Percentiles rank a stretch among this genome's conserved stretches.
Evolutionary conservation across 768 basidiomycete genomes (phyloP).

Genomic region (Mycena albidolilacea): DNA sequence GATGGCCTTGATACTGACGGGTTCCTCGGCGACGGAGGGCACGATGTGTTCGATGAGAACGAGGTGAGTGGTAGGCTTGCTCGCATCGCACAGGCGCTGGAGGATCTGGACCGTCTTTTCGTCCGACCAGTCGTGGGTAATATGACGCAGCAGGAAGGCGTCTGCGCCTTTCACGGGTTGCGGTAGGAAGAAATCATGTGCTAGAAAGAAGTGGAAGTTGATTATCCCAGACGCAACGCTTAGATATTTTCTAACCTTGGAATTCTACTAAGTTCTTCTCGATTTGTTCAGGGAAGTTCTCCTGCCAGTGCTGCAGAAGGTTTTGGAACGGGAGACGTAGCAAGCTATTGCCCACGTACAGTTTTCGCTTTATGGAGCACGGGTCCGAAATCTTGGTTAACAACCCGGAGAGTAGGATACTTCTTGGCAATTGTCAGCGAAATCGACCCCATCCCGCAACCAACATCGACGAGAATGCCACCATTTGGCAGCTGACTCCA

Average conservation of each 20-base stretch:
- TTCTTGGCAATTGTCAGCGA: background rate
- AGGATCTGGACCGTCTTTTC: constrained; percentile 4
- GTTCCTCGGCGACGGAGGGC: constrained; percentile 12
- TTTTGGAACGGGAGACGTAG: background rate
- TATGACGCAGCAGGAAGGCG: constrained; percentile 6
- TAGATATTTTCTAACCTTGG: background rate
- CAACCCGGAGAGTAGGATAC: constrained; percentile 9
- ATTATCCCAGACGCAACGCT: background rate
- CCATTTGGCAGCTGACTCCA: constrained; percentile 38
- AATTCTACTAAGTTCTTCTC: constrained; percentile 8
- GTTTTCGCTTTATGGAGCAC: constrained; percentile 2
- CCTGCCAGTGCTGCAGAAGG: constrained; percentile 9
- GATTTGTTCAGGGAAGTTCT: background rate
- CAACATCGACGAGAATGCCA: constrained; percentile 45
- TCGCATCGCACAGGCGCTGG: constrained; percentile 2
- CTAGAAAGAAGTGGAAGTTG: constrained; percentile 2
- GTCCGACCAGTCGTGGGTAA: constrained; percentile 10
- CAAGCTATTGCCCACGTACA: background rate
- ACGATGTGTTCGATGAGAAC: constrained; percentile 14
- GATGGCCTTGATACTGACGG: constrained; percentile 10
- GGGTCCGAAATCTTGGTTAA: constrained; percentile 9
- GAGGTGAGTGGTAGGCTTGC: constrained; percentile 4
- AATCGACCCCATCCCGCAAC: constrained; percentile 3
- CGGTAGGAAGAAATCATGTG: constrained; percentile 13
- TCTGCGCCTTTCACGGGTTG: constrained; percentile 8